Percentiles rank a stretch among this genome's conserved stretches.
Evolutionary conservation across 768 basidiomycete genomes (phyloP).

Genomic region (Boletus huronensis): DNA sequence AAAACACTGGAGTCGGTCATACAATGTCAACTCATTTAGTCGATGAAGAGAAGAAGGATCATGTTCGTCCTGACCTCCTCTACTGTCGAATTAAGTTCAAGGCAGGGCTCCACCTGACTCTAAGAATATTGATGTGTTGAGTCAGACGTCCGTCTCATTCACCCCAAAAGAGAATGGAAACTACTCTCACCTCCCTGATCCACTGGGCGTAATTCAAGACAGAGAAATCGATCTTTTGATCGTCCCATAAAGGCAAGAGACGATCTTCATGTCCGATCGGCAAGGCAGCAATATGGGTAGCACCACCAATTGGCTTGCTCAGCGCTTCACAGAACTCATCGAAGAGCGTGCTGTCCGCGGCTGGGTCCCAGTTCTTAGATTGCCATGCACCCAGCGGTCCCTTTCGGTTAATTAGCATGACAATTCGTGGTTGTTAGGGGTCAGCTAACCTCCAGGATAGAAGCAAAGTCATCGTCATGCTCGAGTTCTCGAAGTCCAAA

Average conservation of each 20-base stretch:
- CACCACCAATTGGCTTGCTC: conserved; percentile 40
- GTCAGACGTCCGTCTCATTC: neutral
- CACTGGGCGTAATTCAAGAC: conserved; percentile 74
- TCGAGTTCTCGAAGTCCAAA: conserved; percentile 71
- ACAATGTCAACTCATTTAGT: neutral
- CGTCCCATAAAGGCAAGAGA: conserved; percentile 45
- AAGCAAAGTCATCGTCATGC: conserved; percentile 77
- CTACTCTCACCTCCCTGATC: conserved; percentile 57
- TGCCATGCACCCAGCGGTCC: conserved; percentile 74
- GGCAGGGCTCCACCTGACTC: conserved; percentile 58
- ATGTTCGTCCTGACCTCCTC: conserved; percentile 44
- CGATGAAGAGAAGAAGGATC: neutral
- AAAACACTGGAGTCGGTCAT: conserved; percentile 59
- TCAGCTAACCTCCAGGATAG: conserved; percentile 54
- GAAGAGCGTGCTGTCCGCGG: conserved; percentile 56
- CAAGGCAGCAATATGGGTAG: conserved; percentile 32
- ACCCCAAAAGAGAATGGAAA: neutral
- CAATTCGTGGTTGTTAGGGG: conserved; percentile 15
- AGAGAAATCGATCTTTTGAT: conserved; percentile 51
- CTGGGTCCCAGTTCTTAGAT: conserved; percentile 82
- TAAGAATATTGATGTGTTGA: conserved; percentile 20
- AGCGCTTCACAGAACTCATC: conserved; percentile 66
- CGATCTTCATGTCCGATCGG: conserved; percentile 49
- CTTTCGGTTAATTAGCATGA: conserved; percentile 30
- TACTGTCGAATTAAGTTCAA: conserved; percentile 38